Base-by-base conservation (phyloP, 2,329 filamentous ascomycete species). In the Alternaria atra region DNA sequence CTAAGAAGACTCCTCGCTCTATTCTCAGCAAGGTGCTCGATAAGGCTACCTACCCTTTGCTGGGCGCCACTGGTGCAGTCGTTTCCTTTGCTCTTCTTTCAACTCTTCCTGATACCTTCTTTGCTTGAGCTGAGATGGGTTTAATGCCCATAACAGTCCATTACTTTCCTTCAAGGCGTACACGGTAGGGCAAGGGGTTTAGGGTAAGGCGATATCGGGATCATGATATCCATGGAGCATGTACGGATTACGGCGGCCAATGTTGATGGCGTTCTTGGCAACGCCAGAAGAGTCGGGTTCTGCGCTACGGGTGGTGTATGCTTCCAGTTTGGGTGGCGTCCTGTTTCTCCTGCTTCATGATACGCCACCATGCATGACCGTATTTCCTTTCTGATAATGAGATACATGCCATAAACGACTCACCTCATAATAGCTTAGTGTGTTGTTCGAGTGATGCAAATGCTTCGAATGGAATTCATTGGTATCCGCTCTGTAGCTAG, bases 101-200 rank as follows among this genome's bases (percentile, higher is more conserved):
- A 13, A 60, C 61, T 50, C 64, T 72, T 17, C 69, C 69, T 7
- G 68, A 72, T 34, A 64, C 62, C 34, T 70, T 72, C 56, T 72
- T 72, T 32, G 60, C 52, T 5, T 64, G 61, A 15, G 51, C 32
- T 2, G n/a, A 8, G n/a, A 30, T 3, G 17, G n/a, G 9, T n/a
- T 3, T 10, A 12, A 27, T 17, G 17, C 29, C 13, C 25, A 32
- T 42, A 23, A 30, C 37, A 15, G 25, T 29, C 13, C 13, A n/a
- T 32, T 43, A 13, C 35, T n/a, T 35, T 46, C 35, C 37, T 53
- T 39, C 10, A 42, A 48, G 54, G 54, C 37, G 58, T 53, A 58
- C 35, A 52, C 17, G 37, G 30, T n/a, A 12, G 29, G 30, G 8
- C 2, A 29, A 27, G 15, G 48, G 6, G 29, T 40, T 23, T n/a